These are phyloP conservation scores for Bassia scoparia DNA, from an alignment of 148 eudicot genomes.

Conservation along the genomic window DNA sequence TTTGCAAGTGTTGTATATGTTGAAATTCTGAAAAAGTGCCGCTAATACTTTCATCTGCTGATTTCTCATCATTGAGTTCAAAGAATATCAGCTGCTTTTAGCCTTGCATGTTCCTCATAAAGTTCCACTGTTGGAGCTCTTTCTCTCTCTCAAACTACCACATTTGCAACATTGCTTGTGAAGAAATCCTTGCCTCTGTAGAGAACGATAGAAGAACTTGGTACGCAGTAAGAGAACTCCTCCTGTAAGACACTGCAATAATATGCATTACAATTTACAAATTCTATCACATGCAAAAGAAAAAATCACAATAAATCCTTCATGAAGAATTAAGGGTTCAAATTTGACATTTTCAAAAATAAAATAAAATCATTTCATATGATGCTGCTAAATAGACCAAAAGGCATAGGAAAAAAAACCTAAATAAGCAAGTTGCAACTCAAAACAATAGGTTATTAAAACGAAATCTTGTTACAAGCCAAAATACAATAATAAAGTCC, in stretches of 20 bases:
- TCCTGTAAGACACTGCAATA: constrained; percentile 85
- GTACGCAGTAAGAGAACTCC: constrained; percentile 88
- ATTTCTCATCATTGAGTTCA: constrained; percentile 27
- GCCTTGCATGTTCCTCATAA: constrained; percentile 76
- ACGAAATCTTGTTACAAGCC: too few relatives aligned
- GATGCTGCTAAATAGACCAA: background rate
- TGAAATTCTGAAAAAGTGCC: constrained; percentile 77
- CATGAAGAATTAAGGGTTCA: background rate
- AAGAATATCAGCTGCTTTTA: constrained; percentile 45
- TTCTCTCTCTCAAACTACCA: constrained; percentile 60
- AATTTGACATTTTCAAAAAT: background rate
- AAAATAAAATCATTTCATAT: background rate
- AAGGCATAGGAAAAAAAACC: too few relatives aligned
- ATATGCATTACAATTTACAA: constrained; percentile 3
- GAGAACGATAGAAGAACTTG: constrained; percentile 79
- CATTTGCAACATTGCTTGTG: constrained; percentile 50
- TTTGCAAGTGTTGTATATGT: constrained; percentile 39
- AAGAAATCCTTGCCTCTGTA: constrained; percentile 93
- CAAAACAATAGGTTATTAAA: too few relatives aligned
- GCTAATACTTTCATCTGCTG: constrained; percentile 26
- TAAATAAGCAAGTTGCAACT: background rate
- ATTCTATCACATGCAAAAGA: background rate
- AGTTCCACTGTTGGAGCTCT: constrained; percentile 60
- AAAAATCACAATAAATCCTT: background rate
- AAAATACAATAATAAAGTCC: background rate